Evolutionary conservation across 2,329 filamentous ascomycete species (phyloP).

Genomic region (Trichoderma semiorbis): DNA sequence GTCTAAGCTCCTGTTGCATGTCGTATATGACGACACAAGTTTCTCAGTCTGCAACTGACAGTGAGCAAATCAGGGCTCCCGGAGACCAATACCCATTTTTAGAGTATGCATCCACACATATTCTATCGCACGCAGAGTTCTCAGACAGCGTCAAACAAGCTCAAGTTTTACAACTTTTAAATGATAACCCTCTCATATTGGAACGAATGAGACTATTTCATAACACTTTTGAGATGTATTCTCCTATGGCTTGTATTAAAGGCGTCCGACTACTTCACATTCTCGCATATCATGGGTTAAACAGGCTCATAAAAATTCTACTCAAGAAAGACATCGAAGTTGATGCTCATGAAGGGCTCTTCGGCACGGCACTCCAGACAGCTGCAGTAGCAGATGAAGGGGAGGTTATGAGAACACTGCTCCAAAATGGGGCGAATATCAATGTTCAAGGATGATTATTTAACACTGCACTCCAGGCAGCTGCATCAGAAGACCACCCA

Average conservation of each 20-base stretch:
- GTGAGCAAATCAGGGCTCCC: background rate
- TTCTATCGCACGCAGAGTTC: background rate
- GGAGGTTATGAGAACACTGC: no score
- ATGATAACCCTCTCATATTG: background rate
- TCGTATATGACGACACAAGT: background rate
- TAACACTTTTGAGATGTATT: background rate
- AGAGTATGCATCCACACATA: background rate
- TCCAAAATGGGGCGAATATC: no score
- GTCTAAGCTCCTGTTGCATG: background rate
- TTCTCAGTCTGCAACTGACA: background rate
- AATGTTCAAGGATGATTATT: no score
- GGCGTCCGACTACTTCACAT: background rate
- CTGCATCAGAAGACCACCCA: no score
- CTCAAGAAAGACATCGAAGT: background rate
- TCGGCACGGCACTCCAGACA: no score
- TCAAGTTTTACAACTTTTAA: background rate
- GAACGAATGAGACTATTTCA: background rate
- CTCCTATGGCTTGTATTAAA: background rate
- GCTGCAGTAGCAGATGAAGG: no score
- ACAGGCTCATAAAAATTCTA: background rate
- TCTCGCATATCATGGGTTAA: background rate
- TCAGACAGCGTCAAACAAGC: background rate
- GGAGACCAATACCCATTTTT: background rate
- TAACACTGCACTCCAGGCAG: no score
- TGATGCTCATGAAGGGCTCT: no score